Base-by-base conservation (phyloP, 176 grass and related monocot species). In the Ensete glaucum region DNA sequence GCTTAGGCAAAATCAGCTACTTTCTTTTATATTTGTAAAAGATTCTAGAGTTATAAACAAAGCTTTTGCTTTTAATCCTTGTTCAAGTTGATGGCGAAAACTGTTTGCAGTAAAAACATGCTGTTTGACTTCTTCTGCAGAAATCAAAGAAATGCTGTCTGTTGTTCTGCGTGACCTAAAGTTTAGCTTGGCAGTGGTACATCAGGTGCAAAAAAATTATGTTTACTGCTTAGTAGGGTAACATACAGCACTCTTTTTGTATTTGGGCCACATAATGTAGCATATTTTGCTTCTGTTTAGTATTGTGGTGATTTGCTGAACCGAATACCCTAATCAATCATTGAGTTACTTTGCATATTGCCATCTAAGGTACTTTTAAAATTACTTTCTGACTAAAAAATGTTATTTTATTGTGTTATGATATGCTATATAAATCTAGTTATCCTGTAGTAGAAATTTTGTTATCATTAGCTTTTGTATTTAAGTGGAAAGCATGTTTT, bases 111-210 rank as follows among this genome's bases (percentile, higher is more conserved):
- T 70, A 20, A 21, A 51, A 70, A 14, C 25, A 11, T 24, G 21
- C 27, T 29, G 12, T 15, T 21, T 17, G 9, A 49, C 74, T 21
- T 83, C 20, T 74, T 67, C 53, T 76, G 71, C 88, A 98, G 94
- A 98, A 91, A 91, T 98, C 75, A 98, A 88, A 73, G 94, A 98
- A 67, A 89, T 93, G 85, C 53, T 98, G 43, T 93, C 94, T 69
- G 78, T 93, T 81, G 88, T 93, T 54, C 79, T 98, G 72, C 34
- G 82, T 6, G 86, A 93, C 76, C 85, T 98, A 84, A 83, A 84
- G 58, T 98, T 98, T 77, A 91, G 82, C 80, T 85, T 84, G 71
- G 94, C 88, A 69, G 94, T 98, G 57, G 86, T 91, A 72, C 90
- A 98, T 81, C 94, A 98, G 90, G 94, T 93, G 64, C 9, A 74